phyloP scores from a whole-genome alignment of 148 eudicot species.

The Talinum fruticosum region DNA sequence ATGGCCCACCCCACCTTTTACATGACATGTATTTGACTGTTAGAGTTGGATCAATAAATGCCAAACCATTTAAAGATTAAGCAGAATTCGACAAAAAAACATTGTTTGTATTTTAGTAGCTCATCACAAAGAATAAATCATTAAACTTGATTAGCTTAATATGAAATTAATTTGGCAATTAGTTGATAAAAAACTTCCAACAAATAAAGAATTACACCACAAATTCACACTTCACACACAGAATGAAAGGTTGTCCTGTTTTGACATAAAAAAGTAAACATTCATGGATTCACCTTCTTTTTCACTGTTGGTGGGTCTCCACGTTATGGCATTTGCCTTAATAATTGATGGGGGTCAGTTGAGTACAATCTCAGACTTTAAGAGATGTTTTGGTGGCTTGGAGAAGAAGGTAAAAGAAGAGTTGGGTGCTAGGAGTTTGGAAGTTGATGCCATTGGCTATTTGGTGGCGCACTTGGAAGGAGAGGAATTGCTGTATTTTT shows the following conservation, averaged over 20 bases:
- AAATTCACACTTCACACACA: not conserved
- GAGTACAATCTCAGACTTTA: too few relatives aligned
- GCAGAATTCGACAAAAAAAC: not conserved
- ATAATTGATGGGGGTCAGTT: too few relatives aligned
- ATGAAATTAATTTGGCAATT: not conserved
- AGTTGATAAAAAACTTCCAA: not conserved
- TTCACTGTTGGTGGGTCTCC: too few relatives aligned
- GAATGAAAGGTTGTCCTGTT: not conserved
- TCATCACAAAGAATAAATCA: not conserved
- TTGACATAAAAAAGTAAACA: not conserved
- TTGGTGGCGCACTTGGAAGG: too few relatives aligned
- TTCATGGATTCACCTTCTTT: not conserved
- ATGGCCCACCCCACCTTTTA: constrained; percentile 97
- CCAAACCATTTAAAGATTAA: not conserved
- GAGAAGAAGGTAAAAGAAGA: too few relatives aligned
- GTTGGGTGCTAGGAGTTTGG: too few relatives aligned
- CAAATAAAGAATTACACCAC: not conserved
- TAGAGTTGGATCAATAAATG: constrained; percentile 10
- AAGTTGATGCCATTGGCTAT: too few relatives aligned
- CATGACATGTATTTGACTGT: constrained; percentile 11
- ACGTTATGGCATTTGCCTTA: too few relatives aligned
- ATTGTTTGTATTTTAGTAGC: not conserved
- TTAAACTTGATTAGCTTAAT: not conserved
- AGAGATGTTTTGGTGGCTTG: too few relatives aligned
- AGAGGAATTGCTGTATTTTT: too few relatives aligned